Base-by-base conservation (phyloP, 2,329 filamentous ascomycete genomes). In the Aspergillus cejpii region DNA sequence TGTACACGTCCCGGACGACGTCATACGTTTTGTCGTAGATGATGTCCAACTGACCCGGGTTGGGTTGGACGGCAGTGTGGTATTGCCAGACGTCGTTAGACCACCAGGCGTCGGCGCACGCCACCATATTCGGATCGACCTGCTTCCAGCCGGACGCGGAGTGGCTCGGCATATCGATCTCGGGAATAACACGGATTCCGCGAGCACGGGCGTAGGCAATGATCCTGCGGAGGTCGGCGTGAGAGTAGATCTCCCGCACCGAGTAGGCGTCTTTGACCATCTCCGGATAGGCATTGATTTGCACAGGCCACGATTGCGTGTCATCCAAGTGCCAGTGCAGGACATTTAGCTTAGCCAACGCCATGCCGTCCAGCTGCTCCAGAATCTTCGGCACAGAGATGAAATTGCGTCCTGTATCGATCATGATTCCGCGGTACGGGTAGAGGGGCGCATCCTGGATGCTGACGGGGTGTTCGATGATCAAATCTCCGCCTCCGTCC, bases 151-250 rank as follows among this genome's bases (percentile, higher is more conserved):
- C 76, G 0, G 75, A 71, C 23, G 70, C 67, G 5, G 76, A 72
- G 57, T 81, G 78, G 37, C 77, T 75, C 5, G 78, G 78, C 76
- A 80, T 80, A 58, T 81, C 78, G 33, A 80, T 73, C 54, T 81
- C 78, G n/a, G 78, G 75, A 26, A 81, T 68, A 44, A 81, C 68
- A 43, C 79, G 75, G n/a, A 81, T 69, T 44, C 74, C 78, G 14
- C 77, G 77, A 26, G 73, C 71, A 28, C 73, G 66, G 12, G 73
- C 76, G 50, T 78, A 78, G 10, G 59, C 56, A 40, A 79, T 68
- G 39, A 79, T 60, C 2, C 62, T 61, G 14, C 60, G 65, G 37
- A 79, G 59, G 45, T 70, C 65, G 0, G 56, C 52, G 1, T 72
- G 66, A 2, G 69, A 68, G 57, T 72, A 78, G 39, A 65, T 59